phyloP scores from a whole-genome alignment of 768 basidiomycete species.

The Mycena capillaripes region DNA sequence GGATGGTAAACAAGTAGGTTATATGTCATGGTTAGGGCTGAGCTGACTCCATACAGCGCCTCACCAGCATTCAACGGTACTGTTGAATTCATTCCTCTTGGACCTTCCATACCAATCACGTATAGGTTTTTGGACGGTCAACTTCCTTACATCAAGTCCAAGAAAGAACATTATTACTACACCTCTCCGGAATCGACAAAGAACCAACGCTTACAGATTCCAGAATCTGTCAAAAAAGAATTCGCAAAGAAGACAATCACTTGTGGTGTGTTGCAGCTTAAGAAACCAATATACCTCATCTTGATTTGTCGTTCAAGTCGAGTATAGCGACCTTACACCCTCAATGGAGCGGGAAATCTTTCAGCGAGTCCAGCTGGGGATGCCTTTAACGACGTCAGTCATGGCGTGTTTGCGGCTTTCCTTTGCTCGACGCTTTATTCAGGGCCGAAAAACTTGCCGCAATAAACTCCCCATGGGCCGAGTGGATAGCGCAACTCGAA shows the following conservation, averaged over 20 bases:
- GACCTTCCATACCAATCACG: neutral
- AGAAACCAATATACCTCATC: neutral
- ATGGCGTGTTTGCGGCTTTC: neutral
- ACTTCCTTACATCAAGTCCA: constrained; percentile 58
- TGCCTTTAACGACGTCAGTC: constrained; percentile 76
- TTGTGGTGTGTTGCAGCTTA: constrained; percentile 63
- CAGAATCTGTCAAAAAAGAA: constrained; percentile 61
- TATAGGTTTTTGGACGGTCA: constrained; percentile 78
- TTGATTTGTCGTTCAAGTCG: constrained; percentile 59
- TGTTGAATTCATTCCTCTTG: neutral
- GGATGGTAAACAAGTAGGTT: constrained; percentile 85
- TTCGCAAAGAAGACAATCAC: constrained; percentile 74
- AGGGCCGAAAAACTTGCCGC: constrained; percentile 83
- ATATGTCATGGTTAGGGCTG: constrained; percentile 12
- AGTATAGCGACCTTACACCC: constrained; percentile 70
- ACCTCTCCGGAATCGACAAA: constrained; percentile 64
- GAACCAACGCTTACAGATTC: constrained; percentile 63
- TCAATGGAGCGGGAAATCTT: constrained; percentile 83
- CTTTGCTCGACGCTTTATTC: neutral
- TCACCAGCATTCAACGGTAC: constrained; percentile 58
- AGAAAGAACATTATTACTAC: constrained; percentile 76
- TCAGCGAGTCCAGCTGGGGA: constrained; percentile 86
- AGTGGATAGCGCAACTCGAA: constrained; percentile 77
- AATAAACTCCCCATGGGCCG: constrained; percentile 77
- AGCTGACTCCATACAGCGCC: constrained; percentile 57